Evolutionary conservation across 768 basidiomycete species (phyloP), one percentile per base, ranked within the genome.

Genomic region (Termitomyces sp.): DNA sequence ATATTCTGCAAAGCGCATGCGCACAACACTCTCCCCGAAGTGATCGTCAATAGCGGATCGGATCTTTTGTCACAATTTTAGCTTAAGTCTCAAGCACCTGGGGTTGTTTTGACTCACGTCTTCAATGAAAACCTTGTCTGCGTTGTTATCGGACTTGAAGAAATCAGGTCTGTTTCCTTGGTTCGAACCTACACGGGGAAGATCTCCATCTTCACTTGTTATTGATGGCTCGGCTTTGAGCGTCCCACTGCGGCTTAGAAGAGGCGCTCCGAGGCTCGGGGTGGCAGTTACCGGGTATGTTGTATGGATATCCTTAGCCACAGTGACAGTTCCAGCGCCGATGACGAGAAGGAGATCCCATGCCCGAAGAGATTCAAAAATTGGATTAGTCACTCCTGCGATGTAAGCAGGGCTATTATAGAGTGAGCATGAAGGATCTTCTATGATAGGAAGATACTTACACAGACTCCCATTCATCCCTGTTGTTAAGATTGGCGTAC

Each of bases 301-400:
- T 9, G 67, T 61, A 59, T 82, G 80, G 41, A 98, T 89, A 59
- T 98, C 90, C 67, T 87, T 95, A 38, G 90, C 85, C 14, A 98
- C 87, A 2, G 85, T 85, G 55, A 99, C 90, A 37, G 83, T 85
- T 10, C 92, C 92, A 0, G 85, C 83, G 46, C 91, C 88, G 58
- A 98, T 85, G 66, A 98, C 93, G 68, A 96, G 90, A 40, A 98
- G 75, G 8, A 99, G 74, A 68, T 99, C 97, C 97, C 97, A 99
- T 12, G 82, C 79, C 0, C 86, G 83, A 0, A 88, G 81, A 1
- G 87, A 77, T 64, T 96, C 93, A 70, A 98, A 98, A 45, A 98
- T 93, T 2, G 95, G 97, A 64, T 99, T 99, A 1, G 92, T 95
- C 2, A 98, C 96, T 1, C 97, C 97, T 10, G 95, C 97, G 51